Conservation (phyloP, 208 protist genomes). For the Borovskyia barvae region DNA sequence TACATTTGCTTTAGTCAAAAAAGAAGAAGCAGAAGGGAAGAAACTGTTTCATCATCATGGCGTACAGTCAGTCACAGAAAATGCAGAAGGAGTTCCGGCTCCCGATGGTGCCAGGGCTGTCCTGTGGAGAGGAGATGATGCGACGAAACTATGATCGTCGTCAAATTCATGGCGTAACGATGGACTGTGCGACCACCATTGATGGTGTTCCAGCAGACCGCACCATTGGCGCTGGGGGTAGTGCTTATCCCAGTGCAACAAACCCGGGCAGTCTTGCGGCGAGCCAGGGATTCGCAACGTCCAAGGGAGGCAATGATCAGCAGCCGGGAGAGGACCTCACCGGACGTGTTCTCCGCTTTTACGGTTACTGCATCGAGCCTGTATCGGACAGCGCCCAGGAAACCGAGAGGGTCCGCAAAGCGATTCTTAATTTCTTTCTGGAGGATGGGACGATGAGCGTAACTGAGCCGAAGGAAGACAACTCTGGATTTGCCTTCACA, state of each 20-base stretch:
- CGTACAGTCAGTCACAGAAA: constrained; percentile 66
- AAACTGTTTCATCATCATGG: too few species aligned
- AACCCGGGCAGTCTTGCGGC: constrained; percentile 2
- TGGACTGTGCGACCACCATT: constrained; percentile 48
- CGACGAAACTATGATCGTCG: constrained; percentile 84
- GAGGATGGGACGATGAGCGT: constrained; percentile 97
- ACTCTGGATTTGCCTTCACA: constrained; percentile 94
- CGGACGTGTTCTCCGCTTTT: constrained; percentile 92
- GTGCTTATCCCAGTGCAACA: constrained; percentile 29
- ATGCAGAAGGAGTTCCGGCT: constrained; percentile 91
- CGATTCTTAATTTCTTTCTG: constrained; percentile 93
- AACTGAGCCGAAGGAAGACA: constrained; percentile 90
- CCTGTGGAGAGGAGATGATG: constrained; percentile 89
- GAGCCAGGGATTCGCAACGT: not conserved
- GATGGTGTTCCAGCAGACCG: constrained; percentile 60
- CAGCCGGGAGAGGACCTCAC: constrained; percentile 38
- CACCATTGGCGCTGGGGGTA: constrained; percentile 20
- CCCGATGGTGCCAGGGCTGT: constrained; percentile 88
- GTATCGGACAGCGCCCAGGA: constrained; percentile 94
- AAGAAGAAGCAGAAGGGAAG: too few species aligned
- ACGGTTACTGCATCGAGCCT: constrained; percentile 93
- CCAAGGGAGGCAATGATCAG: not conserved
- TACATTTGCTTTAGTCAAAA: not conserved
- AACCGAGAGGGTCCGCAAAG: constrained; percentile 86
- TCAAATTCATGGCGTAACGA: constrained; percentile 48